Evolutionary conservation across 2,329 filamentous ascomycete species (phyloP).

Genomic region (Dryadomyces quercivorus): DNA sequence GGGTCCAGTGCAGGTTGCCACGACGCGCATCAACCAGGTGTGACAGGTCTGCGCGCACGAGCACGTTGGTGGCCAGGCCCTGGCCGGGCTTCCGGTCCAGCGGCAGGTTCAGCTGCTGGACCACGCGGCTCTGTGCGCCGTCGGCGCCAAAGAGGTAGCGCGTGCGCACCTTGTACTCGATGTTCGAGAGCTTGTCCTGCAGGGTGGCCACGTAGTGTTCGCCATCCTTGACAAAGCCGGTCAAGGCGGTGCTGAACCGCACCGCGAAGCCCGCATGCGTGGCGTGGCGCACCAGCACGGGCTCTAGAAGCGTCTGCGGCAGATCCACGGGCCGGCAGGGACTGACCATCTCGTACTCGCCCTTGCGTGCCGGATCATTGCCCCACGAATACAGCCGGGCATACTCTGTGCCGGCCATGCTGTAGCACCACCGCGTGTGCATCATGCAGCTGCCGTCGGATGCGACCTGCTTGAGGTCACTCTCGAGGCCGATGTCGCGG

Average conservation of each 20-base stretch:
- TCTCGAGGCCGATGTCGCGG: constrained; percentile 36
- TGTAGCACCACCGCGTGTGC: constrained; percentile 39
- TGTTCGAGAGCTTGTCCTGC: constrained; percentile 13
- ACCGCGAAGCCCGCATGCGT: constrained; percentile 25
- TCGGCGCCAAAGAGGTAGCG: constrained; percentile 50
- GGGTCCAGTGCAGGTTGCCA: constrained; percentile 49
- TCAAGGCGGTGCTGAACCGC: constrained; percentile 28
- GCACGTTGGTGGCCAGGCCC: constrained; percentile 27
- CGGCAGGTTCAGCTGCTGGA: constrained; percentile 23
- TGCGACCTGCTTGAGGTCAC: constrained; percentile 23
- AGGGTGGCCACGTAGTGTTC: constrained; percentile 17
- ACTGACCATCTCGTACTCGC: constrained; percentile 30
- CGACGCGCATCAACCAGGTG: constrained; percentile 34
- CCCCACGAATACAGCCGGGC: constrained; percentile 39
- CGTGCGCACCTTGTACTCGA: constrained; percentile 30
- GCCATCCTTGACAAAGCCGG: constrained; percentile 18
- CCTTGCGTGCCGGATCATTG: constrained; percentile 30
- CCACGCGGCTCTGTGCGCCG: constrained; percentile 28
- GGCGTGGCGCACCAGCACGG: constrained; percentile 29
- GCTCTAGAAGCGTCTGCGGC: constrained; percentile 36
- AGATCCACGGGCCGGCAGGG: constrained; percentile 32
- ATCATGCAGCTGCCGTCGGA: constrained; percentile 28
- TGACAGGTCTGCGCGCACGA: constrained; percentile 32
- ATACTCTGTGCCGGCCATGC: constrained; percentile 40
- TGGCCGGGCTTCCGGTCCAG: constrained; percentile 20